Evolutionary conservation across 2,329 filamentous ascomycete genomes (phyloP), one percentile per base, ranked within the genome.

Genomic region (Calonectria pseudoreteaudii): DNA sequence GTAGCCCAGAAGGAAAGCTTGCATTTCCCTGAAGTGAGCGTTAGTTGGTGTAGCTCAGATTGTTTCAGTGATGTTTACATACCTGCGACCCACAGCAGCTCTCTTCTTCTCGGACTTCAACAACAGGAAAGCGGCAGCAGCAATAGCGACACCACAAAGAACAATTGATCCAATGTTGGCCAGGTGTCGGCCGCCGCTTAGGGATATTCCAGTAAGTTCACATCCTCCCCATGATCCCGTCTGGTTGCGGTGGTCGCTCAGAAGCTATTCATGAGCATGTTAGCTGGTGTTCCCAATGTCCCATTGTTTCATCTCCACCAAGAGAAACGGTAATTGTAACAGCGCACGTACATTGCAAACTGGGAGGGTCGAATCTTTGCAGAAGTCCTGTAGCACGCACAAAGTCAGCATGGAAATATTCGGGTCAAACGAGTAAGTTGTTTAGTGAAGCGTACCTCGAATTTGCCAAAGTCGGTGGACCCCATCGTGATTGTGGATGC

Each of bases 121-220:
- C 84, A 98, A 81, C 72, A 99, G 87, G 79, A 93, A 92, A 14
- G 87, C 81, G 6, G 93, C 88, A 11, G 90, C 86, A 28, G 91
- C 81, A 79, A 99, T 96, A 50, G 96, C 95, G 76, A 98, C 84
- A 75, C 89, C 95, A 75, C 91, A 94, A 50, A 98, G 84, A 58
- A 99, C 78, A 82, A 99, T 98, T 10, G 96, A 97, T n/a, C 97
- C 97, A 78, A 99, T 84, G 82, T 99, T 99, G 44, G 93, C 94
- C 49, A 99, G 86, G 80, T 94, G 86, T 76, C 90, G 87, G 68
- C 87, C 91, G 79, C 88, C 88, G 77, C 91, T 91, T 76, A 98
- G 86, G 11, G 90, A 81, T 78, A 98, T 97, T 76, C 96, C 96
- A 34, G 80, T 90, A 78, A 98, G 87, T 72, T 92, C 85, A 84